Evolutionary conservation across 352 stramenopile genomes (phyloP), one percentile per base, ranked within the genome.

Genomic region (Pythium coloratum): DNA sequence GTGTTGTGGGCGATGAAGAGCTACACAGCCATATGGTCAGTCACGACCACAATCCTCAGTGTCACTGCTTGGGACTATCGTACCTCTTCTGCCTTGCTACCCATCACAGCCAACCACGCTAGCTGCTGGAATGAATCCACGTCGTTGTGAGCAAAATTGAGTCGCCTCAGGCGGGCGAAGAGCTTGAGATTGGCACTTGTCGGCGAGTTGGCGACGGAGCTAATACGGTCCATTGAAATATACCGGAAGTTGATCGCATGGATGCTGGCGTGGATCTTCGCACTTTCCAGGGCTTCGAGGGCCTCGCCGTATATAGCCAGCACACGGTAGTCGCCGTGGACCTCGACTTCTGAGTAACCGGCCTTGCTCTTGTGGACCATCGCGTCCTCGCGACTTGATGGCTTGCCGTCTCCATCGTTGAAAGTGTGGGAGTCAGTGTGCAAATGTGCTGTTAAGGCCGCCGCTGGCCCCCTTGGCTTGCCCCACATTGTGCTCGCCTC

Each of bases 81-180:
- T 59, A 93, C 80, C 73, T 94, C 85, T 77, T 94, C 85, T 6
- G 76, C 76, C 60, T 84, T 88, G 16, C 65, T 72, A 12, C 82
- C 82, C 33, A 91, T 64, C 18, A 53, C 62, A 8, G 61, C 63
- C 16, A 94, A 50, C 85, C 85, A 94, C 26, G 73, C 30, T 42
- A 94, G 63, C 55, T 94, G 83, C 0, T 90, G 76, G 65, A 92
- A 87, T 7, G 73, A 72, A 3, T 77, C 67, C 18, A 92, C 62
- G 60, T 92, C 82, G 58, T 94, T 94, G 66, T 86, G 66, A n/a
- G 73, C 64, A 62, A 94, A 89, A 44, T 76, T 82, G 28, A 94
- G 55, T 9, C 84, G 62, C 1, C 82, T 73, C 28, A 94, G 59
- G 0, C 79, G 62, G 4, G 70, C 73, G 66, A 92, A 94, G 47